Base-by-base conservation (phyloP, 352 stramenopile genomes). In the Phytophthora cryptogea region DNA sequence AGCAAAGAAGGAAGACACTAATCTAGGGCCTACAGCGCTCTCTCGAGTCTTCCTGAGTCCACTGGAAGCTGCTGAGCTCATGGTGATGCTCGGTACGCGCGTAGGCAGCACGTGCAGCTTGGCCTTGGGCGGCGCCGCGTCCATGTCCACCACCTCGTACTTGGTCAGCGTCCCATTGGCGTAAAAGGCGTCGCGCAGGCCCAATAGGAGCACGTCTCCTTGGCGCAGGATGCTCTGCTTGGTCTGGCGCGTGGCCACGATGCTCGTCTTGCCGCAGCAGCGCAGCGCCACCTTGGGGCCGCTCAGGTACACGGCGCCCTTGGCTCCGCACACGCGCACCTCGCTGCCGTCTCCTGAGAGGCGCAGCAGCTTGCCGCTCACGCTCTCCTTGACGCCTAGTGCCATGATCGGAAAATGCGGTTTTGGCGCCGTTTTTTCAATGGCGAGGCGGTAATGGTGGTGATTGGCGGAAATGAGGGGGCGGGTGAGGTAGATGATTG, bases 151-250 rank as follows among this genome's bases (percentile, higher is more conserved):
- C 9, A 94, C 82, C 42, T 88, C 73, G 68, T 95, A 95, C 73
- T 95, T 93, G 41, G 80, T 89, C 26, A 94, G 63, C 47, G 86
- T 92, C 2, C 86, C 86, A 49, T 92, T 92, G 39, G 82, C 83
- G 66, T 90, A 93, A 43, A 94, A 94, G 31, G 76, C 61, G 66
- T 94, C 86, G 2, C 78, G 70, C 30, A 76, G 55, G 3, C 76
- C 78, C 39, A 92, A 66, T 41, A 92, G 61, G 33, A 81, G 53
- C 54, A 92, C 80, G 66, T 92, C 80, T n/a, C 83, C 81, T 37
- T 88, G 76, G 6, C 81, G 83, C 50, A 92, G 53, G 30, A 92
- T 58, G 67, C 80, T 89, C 72, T 92, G 83, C 54, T 87, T 90
- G 35, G 81, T 72, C 59, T 85, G 78, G 20, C 78, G 71, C 32